Base-by-base conservation (phyloP, 2,329 filamentous ascomycete genomes). In the Pezicula rhizophila region DNA sequence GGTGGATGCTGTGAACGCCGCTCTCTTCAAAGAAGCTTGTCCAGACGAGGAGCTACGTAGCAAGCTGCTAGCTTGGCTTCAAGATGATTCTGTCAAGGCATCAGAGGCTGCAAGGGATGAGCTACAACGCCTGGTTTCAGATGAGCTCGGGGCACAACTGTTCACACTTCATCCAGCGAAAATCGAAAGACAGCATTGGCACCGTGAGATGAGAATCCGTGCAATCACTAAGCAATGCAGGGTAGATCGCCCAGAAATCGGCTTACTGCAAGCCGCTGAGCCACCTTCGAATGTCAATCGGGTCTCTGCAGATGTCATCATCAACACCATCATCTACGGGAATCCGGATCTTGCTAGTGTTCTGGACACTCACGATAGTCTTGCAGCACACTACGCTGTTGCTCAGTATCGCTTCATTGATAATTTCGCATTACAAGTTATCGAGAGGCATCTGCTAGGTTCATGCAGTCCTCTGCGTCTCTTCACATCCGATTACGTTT, bases 401-500 rank as follows among this genome's bases (percentile, higher is more conserved):
- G 52, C 48, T 31, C 39, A 49, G 41, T 43, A 44, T 33, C 47
- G 54, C 15, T 56, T 57, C 40, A 48, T 53, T 6, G 54, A 57
- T 28, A 56, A 55, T 18, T 42, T 56, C 20, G 52, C 44, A 7
- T 28, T 50, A 12, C 53, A 56, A 35, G 53, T 54, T 7, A 46
- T 57, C 11, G 53, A 56, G 26, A 46, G 55, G 10, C 53, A 54
- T 35, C 33, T 54, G 4, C 50, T 56, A 33, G 55, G 55, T 18
- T 34, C 45, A 1, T 26, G 34, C 6, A 46, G 55, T 42, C 49
- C 52, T 25, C 25, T 54, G 7, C 41, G 37, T 14, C 26, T 51
- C 26, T 57, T 56, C 18, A 49, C 41, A 15, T 51, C 50, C 6
- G 18, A 46, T 10, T 55, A 56, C 28, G 46, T 57, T n/a, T 37